phyloP scores from a whole-genome alignment of 345 rosid species.

The Linum tenue region DNA sequence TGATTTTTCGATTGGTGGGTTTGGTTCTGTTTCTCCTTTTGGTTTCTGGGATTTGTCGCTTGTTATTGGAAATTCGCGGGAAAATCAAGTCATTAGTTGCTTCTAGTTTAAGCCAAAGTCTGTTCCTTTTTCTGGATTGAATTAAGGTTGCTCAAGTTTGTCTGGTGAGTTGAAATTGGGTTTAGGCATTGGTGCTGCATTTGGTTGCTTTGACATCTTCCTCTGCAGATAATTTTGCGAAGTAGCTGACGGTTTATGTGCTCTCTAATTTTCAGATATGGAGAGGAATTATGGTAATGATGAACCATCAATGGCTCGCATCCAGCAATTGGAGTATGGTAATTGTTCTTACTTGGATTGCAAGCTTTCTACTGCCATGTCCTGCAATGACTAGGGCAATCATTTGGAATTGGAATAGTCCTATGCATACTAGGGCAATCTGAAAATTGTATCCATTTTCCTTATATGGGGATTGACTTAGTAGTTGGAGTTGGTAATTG shows the following conservation, averaged over 20 bases:
- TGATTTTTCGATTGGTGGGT: background rate
- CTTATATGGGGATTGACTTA: no score
- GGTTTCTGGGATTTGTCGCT: background rate
- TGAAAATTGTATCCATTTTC: no score
- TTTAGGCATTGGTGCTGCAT: no score
- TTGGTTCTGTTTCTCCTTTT: background rate
- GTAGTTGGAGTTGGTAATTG: no score
- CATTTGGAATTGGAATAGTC: no score
- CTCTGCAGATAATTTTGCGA: no score
- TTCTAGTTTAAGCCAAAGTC: no score
- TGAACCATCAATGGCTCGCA: slow-evolving; percentile 47
- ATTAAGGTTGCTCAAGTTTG: background rate
- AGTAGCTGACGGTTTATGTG: background rate
- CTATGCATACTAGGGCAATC: no score
- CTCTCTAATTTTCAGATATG: slow-evolving; percentile 39
- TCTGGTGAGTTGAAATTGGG: no score
- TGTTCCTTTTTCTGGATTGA: background rate
- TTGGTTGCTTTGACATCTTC: no score
- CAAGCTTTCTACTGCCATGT: background rate
- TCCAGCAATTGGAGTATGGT: slow-evolving; percentile 76
- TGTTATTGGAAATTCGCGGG: background rate
- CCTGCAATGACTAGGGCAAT: no score
- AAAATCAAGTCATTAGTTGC: background rate
- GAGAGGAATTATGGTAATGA: slow-evolving; percentile 33
- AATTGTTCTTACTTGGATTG: slow-evolving; percentile 5